A percentile compares a stretch with the other conserved stretches of the same genome.
These are phyloP conservation scores for Suhomyces bolitotheri DNA, from an alignment of 1,139 yeast genomes.

Conservation along the genomic window DNA sequence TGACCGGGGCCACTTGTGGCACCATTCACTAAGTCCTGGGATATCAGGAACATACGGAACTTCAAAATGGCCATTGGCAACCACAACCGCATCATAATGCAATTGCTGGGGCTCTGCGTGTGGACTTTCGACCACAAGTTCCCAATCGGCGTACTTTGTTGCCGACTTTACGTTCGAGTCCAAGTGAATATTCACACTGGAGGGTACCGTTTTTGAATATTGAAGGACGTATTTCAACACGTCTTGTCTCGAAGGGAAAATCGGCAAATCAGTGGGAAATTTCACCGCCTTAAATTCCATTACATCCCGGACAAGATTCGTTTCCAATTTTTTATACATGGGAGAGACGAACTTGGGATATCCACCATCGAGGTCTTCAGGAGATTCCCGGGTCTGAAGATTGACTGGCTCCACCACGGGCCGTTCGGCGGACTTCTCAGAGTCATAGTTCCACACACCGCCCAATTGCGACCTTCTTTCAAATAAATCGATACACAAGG, in stretches of 20 bases:
- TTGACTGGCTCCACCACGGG: slow-evolving; percentile 28
- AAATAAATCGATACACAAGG: slow-evolving; percentile 39
- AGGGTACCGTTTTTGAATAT: slow-evolving; percentile 36
- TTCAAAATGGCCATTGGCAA: slow-evolving; percentile 53
- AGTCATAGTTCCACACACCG: slow-evolving; percentile 50
- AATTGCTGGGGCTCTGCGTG: slow-evolving; percentile 1
- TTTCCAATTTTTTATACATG: slow-evolving; percentile 49
- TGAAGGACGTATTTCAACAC: slow-evolving; percentile 38
- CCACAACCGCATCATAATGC: slow-evolving; percentile 43
- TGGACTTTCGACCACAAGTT: slow-evolving; percentile 13
- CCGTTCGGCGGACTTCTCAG: slow-evolving; percentile 23
- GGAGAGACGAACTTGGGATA: slow-evolving; percentile 31
- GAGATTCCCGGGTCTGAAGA: background rate
- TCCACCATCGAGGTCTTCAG: background rate
- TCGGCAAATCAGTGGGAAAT: slow-evolving; percentile 31
- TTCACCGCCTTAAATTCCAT: slow-evolving; percentile 44
- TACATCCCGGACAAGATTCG: slow-evolving; percentile 42
- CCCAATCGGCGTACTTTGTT: slow-evolving; percentile 20
- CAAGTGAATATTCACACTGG: slow-evolving; percentile 4
- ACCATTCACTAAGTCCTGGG: slow-evolving; percentile 44
- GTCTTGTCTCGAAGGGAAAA: slow-evolving; percentile 39
- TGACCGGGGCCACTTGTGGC: slow-evolving; percentile 25
- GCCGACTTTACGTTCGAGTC: slow-evolving; percentile 7
- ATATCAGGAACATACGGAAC: slow-evolving; percentile 47
- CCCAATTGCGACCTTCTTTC: slow-evolving; percentile 46